A percentile compares a stretch with the other conserved stretches of the same genome.
Conservation (phyloP, 352 stramenopile species). For the Phytopythium litorale region DNA sequence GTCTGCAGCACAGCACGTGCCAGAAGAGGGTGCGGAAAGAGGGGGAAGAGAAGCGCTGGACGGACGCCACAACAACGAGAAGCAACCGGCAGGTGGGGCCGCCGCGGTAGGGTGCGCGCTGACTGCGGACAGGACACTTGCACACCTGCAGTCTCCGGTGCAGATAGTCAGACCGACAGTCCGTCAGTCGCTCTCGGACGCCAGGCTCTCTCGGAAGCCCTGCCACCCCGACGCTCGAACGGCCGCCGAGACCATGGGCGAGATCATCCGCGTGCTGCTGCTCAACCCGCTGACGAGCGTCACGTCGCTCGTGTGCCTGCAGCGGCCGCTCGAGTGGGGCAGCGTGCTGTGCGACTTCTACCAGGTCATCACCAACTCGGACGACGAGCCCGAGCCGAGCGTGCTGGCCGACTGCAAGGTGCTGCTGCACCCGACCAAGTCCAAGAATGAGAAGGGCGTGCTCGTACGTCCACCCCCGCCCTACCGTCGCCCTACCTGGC, state of each 20-base stretch:
- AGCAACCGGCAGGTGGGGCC: not conserved
- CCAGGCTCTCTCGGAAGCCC: no score
- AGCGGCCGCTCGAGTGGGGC: slow-evolving; percentile 74
- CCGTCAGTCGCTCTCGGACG: no score
- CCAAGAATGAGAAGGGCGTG: slow-evolving; percentile 74
- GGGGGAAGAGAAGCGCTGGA: not conserved
- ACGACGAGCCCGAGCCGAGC: slow-evolving; percentile 59
- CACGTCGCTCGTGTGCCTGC: slow-evolving; percentile 77
- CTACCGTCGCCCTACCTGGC: not conserved
- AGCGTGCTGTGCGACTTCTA: slow-evolving; percentile 78
- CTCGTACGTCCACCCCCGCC: slow-evolving; percentile 28
- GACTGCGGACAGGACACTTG: no score
- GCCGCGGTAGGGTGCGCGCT: not conserved
- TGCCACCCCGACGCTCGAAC: no score
- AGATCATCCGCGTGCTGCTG: slow-evolving; percentile 81
- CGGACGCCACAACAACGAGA: not conserved
- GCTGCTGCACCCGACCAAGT: slow-evolving; percentile 78
- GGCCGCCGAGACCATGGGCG: slow-evolving; percentile 30
- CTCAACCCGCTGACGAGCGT: slow-evolving; percentile 62
- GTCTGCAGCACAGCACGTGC: not conserved
- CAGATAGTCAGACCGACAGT: no score
- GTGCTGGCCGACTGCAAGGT: slow-evolving; percentile 69
- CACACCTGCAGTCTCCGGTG: no score
- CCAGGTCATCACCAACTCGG: slow-evolving; percentile 77
- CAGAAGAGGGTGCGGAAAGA: not conserved